A percentile compares a stretch with the other conserved stretches of the same genome.
Evolutionary conservation across 2,329 filamentous ascomycete genomes (phyloP).

Genomic region (Trichoderma lentiforme): DNA sequence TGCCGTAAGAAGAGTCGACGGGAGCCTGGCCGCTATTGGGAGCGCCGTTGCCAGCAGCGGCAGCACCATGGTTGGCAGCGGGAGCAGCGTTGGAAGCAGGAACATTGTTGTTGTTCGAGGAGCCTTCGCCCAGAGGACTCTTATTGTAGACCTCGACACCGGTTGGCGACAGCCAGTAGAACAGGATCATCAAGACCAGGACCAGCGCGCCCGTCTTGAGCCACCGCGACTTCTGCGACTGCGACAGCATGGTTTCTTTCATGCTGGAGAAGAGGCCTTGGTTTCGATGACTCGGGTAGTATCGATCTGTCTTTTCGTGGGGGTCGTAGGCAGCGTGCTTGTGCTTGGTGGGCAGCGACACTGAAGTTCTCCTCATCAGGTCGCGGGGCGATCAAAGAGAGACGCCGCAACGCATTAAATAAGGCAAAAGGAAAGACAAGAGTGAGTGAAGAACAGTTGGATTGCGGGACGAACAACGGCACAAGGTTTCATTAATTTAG

Average conservation of each 20-base stretch:
- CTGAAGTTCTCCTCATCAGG: conserved; percentile 63
- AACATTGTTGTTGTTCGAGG: neutral
- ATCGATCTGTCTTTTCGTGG: conserved; percentile 63
- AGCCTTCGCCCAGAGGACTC: conserved; percentile 27
- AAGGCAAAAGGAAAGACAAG: neutral
- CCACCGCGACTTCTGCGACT: conserved; percentile 63
- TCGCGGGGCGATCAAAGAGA: conserved; percentile 23
- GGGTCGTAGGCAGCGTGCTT: conserved; percentile 58
- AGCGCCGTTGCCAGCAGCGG: conserved; percentile 17
- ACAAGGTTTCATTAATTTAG: conserved; percentile 5
- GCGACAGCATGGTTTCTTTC: conserved; percentile 58
- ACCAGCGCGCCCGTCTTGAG: conserved; percentile 62
- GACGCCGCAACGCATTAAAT: conserved; percentile 28
- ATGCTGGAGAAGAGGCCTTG: conserved; percentile 51
- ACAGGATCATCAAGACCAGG: conserved; percentile 56
- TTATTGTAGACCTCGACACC: conserved; percentile 54
- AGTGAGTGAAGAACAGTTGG: conserved; percentile 14
- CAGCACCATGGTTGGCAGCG: conserved; percentile 22
- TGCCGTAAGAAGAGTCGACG: conserved; percentile 60
- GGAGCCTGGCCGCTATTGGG: conserved; percentile 48
- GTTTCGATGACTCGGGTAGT: conserved; percentile 47
- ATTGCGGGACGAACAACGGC: conserved; percentile 2
- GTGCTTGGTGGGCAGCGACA: conserved; percentile 60
- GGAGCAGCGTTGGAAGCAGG: conserved; percentile 16
- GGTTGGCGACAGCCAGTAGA: conserved; percentile 61